Evolutionary conservation across 1,284 basidiomycete species (phyloP), one percentile per base, ranked within the genome.

Genomic region (Pyrrhoderma noxium): DNA sequence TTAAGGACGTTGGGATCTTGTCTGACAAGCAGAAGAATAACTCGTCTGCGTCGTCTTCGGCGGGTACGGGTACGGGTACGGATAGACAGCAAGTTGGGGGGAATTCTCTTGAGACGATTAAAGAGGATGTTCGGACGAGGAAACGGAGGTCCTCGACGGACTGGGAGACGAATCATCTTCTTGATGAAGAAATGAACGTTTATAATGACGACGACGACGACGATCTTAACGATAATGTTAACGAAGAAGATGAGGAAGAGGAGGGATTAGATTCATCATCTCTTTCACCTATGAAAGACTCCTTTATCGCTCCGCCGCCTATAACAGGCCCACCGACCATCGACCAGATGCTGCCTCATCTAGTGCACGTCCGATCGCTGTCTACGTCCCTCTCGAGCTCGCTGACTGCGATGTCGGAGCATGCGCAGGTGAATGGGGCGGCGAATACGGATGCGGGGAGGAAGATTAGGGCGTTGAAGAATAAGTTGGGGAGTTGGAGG

Each of bases 361-460:
- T 90, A 45, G 71, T 80, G 0, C 76, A 87, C 58, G 69, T 89
- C 51, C 82, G 87, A 36, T 75, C 80, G 21, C 77, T 80, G 61
- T 89, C 86, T 0, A 67, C 80, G 14, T 82, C 84, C 3, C 76
- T 89, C 42, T 79, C 83, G 38, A 69, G 80, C n/a, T 85, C 86
- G 7, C 74, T 90, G 36, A 75, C 80, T 2, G 77, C 79, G 34
- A 79, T 90, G 57, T 89, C 86, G n/a, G 87, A 90, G 61, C 87
- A 90, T 55, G 85, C 86, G 8, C 87, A 90, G 63, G 85, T 89
- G 45, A 88, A 89, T 60, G 80, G 84, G 16, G 88, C 84, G 0
- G 84, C 82, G 2, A 87, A 86, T 8, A 80, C 87, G 2, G 88
- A 90, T 55, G 85, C 88, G 2, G 88, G 87, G 41, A 74, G 87